A percentile compares a stretch with the other conserved stretches of the same genome.
Evolutionary conservation across 208 protist species (phyloP).

Genomic region (Crithidia thermophila): DNA sequence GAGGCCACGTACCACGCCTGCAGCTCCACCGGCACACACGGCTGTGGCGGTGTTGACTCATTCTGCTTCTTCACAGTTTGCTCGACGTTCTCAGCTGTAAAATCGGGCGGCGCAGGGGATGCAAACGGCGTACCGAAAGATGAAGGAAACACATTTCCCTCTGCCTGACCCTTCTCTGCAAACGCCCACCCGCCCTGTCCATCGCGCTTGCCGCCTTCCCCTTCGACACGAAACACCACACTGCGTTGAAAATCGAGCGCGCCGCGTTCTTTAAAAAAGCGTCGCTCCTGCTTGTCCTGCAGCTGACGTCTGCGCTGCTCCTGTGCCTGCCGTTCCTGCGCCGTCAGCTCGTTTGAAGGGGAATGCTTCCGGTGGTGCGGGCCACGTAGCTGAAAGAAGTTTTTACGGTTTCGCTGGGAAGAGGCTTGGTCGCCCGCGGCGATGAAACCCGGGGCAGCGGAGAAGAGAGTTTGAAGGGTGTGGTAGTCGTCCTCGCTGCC

Average conservation of each 20-base stretch:
- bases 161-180: background rate
- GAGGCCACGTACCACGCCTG: constrained; percentile 26
- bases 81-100: background rate
- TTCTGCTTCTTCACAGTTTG: background rate
- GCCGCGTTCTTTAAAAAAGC: constrained; percentile 12
- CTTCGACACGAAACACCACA: constrained; percentile 15
- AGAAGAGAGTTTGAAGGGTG: background rate
- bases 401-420: background rate
- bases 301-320: constrained; percentile 2
- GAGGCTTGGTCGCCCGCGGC: background rate
- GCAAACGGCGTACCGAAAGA: no score
- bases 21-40: constrained; percentile 14
- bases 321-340: background rate
- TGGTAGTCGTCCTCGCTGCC: constrained; percentile 19
- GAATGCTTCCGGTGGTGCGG: no score
- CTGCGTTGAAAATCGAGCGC: constrained; percentile 23
- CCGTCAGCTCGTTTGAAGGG: background rate
- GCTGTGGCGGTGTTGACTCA: background rate
- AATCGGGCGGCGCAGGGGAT: no score
- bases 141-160: background rate
- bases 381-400: background rate
- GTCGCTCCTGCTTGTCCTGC: constrained; percentile 11
- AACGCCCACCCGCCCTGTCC: background rate
- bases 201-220: background rate
- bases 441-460: background rate